A percentile compares a stretch with the other conserved stretches of the same genome.
Evolutionary conservation across 2,329 filamentous ascomycete genomes (phyloP).

Genomic region (Xylariaceae sp.): DNA sequence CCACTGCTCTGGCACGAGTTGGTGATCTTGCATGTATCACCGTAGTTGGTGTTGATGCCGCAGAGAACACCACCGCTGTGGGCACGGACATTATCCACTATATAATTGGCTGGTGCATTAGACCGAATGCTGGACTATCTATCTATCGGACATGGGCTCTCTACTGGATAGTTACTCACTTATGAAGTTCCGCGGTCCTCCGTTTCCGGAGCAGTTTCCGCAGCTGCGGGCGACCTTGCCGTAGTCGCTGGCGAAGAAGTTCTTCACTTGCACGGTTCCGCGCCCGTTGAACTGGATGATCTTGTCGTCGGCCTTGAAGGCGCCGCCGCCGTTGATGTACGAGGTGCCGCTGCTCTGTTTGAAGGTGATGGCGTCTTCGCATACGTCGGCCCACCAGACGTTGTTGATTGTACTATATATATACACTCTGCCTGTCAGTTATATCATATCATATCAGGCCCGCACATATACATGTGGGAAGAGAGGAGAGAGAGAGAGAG

Average conservation of each 20-base stretch:
- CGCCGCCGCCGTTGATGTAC: slow-evolving; percentile 39
- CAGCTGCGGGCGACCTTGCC: slow-evolving; percentile 47
- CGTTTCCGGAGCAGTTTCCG: slow-evolving; percentile 41
- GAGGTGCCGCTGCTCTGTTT: slow-evolving; percentile 37
- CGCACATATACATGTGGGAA: too few relatives aligned
- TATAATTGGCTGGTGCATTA: slow-evolving; percentile 1
- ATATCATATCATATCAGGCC: too few relatives aligned
- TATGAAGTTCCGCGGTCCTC: slow-evolving; percentile 37
- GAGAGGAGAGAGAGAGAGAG: neutral
- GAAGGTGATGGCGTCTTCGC: slow-evolving; percentile 35
- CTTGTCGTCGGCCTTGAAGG: slow-evolving; percentile 38
- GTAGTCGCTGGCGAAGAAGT: slow-evolving; percentile 38
- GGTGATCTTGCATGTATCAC: slow-evolving; percentile 39
- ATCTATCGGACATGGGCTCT: too few relatives aligned
- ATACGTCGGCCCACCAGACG: slow-evolving; percentile 35
- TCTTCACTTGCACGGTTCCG: slow-evolving; percentile 34
- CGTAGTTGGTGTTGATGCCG: slow-evolving; percentile 49
- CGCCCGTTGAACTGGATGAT: slow-evolving; percentile 37
- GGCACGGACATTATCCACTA: slow-evolving; percentile 37
- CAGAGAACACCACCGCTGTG: slow-evolving; percentile 37
- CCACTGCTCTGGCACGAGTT: slow-evolving; percentile 32
- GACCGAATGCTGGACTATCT: too few relatives aligned
- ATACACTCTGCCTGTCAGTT: neutral
- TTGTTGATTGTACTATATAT: slow-evolving; percentile 9
- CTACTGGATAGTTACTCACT: slow-evolving; percentile 8